Base-by-base conservation (phyloP, 2,329 filamentous ascomycete genomes). In the Hirsutella rhossiliensis region DNA sequence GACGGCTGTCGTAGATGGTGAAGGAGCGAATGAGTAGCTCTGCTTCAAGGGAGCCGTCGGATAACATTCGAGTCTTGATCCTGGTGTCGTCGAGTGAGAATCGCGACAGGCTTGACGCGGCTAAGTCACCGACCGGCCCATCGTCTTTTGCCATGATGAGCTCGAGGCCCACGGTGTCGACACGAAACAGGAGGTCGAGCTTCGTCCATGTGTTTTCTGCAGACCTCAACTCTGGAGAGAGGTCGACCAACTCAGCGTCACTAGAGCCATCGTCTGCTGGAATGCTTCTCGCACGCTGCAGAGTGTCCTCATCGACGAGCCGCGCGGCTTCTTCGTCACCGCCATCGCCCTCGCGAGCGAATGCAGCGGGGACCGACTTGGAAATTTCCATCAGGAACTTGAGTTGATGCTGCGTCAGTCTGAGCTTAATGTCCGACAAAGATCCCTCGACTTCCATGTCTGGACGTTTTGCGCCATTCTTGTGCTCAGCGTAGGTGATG, bases 51-150 rank as follows among this genome's bases (percentile, higher is more conserved):
- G 89, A 89, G 7, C 84, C 82, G 60, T 98, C 90, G 18, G 85
- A 94, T 54, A 96, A 76, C 82, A 97, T 92, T 23, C 88, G 80
- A 9, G 94, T 75, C 68, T 97, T 98, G 49, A 96, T 72, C 53
- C 82, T 85, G 7, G 89, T 97, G 50, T 94, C 82, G 55, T 98
- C 92, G 31, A 98, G 73, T 12, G 90, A 94, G 65, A 98, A 98
- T 36, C 86, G 87, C 0, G 92, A 95, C 12, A 99, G 66, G 54
- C 92, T 96, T 1, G 87, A 84, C 13, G 78, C 73, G 45, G 87
- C 80, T 12, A 90, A 58, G 53, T 88, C 78, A 2, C 80, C 82
- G n/a, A 96, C 79, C 1, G 90, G 89, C 52, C 80, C 75, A 45
- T 83, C 75, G 38, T 87, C 78, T 32, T 80, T 74, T 2, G 84